Evolutionary conservation across 345 rosid species (phyloP).

Genomic region (Atalantia buxifolia): DNA sequence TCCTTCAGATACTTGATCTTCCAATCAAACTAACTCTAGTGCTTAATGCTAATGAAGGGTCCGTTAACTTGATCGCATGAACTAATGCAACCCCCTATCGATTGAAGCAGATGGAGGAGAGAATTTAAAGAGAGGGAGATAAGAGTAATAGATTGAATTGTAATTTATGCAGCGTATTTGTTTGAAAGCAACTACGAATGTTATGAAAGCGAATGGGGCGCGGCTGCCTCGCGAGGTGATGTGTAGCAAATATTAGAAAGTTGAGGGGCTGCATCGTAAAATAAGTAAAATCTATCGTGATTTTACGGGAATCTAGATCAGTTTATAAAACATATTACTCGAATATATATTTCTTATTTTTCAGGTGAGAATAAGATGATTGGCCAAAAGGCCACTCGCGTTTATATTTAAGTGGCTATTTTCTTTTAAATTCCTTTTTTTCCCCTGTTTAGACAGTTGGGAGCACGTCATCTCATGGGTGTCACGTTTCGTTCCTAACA

Average conservation of each 20-base stretch:
- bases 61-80: background rate
- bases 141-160: background rate
- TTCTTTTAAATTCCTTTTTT: background rate
- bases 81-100: background rate
- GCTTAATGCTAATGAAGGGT: background rate
- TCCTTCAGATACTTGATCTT: slow-evolving; percentile 7
- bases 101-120: background rate
- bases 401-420: too few relatives aligned
- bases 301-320: background rate
- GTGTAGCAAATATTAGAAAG: background rate
- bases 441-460: background rate
- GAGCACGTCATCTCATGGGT: background rate
- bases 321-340: background rate
- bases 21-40: background rate
- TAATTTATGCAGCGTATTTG: background rate
- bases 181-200: background rate
- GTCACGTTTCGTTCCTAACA: background rate
- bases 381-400: background rate
- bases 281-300: background rate
- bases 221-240: too few relatives aligned
- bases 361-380: background rate
- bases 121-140: background rate
- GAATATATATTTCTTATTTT: background rate
- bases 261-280: background rate
- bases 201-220: background rate